phyloP scores from a whole-genome alignment of 306 rosid genomes.

The Vigna trinervia region DNA sequence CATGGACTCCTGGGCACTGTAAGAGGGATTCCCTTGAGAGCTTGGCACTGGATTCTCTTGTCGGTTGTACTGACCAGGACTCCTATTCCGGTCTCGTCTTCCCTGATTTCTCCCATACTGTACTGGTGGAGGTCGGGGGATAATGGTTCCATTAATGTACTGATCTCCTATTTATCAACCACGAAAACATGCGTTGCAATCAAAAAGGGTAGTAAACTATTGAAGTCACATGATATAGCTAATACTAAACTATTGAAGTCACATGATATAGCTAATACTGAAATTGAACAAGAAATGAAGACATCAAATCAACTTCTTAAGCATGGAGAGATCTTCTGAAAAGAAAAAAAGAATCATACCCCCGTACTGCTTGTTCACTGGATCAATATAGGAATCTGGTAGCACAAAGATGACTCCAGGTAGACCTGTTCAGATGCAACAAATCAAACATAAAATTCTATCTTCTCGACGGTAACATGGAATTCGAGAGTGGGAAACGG shows the following conservation, averaged over 20 bases:
- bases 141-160: slow-evolving; percentile 80
- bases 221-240: background rate
- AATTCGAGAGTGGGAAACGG: slow-evolving; percentile 1
- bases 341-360: slow-evolving; percentile 48
- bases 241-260: background rate
- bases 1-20: slow-evolving; percentile 49
- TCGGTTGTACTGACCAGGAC: slow-evolving; percentile 50
- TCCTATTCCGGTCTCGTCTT: slow-evolving; percentile 59
- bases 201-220: slow-evolving; percentile 1
- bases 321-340: background rate
- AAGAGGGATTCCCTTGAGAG: slow-evolving; percentile 56
- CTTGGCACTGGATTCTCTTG: slow-evolving; percentile 46
- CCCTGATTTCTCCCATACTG: slow-evolving; percentile 68
- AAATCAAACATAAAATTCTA: background rate
- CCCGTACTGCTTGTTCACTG: slow-evolving; percentile 84
- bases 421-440: slow-evolving; percentile 52
- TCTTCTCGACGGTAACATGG: background rate
- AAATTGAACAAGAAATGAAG: slow-evolving; percentile 10
- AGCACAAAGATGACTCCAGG: slow-evolving; percentile 82
- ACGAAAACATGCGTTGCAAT: background rate
- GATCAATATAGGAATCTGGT: slow-evolving; percentile 87
- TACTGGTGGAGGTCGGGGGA: slow-evolving; percentile 86
- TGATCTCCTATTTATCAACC: slow-evolving; percentile 71
- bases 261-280: background rate
- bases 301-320: slow-evolving; percentile 20